Evolutionary conservation across 2,329 filamentous ascomycete species (phyloP).

Genomic region (Cladophialophora exuberans): DNA sequence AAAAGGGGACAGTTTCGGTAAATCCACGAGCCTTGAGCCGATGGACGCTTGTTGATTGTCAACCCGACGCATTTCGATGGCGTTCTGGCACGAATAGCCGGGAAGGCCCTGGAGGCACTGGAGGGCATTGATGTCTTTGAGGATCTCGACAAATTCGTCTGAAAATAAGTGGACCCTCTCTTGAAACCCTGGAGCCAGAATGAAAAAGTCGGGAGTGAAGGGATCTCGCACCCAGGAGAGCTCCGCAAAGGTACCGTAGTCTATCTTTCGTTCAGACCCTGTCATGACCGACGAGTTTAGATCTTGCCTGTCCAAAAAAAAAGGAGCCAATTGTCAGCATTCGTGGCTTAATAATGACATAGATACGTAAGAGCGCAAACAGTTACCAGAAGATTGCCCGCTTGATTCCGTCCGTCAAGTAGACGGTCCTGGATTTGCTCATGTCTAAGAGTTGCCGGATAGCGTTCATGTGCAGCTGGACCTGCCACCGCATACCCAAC

Average conservation of each 20-base stretch:
- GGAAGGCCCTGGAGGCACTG: constrained; percentile 43
- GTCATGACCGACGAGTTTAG: constrained; percentile 46
- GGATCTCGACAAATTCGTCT: constrained; percentile 41
- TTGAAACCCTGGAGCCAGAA: constrained; percentile 43
- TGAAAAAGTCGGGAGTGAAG: constrained; percentile 37
- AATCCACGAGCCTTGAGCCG: constrained; percentile 42
- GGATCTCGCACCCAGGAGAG: constrained; percentile 45
- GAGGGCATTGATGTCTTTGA: constrained; percentile 46
- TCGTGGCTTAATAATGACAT: too few species aligned
- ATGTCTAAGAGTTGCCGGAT: constrained; percentile 42
- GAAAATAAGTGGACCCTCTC: constrained; percentile 32
- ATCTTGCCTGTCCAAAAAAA: constrained; percentile 54
- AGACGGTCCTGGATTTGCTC: constrained; percentile 36
- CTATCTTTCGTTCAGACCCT: constrained; percentile 45
- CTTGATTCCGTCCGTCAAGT: constrained; percentile 46
- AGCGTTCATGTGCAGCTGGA: constrained; percentile 49
- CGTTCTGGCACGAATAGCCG: constrained; percentile 26
- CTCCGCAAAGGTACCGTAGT: constrained; percentile 48
- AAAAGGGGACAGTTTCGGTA: constrained; percentile 34
- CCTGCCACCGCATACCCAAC: constrained; percentile 41
- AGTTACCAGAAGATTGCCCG: constrained; percentile 51
- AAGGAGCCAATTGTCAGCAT: too few species aligned
- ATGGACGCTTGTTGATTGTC: constrained; percentile 49
- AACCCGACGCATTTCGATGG: constrained; percentile 38
- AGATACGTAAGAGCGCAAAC: not conserved